Evolutionary conservation across 2,329 filamentous ascomycete genomes (phyloP), one percentile per base, ranked within the genome.

Genomic region (Cladosporium sp.): DNA sequence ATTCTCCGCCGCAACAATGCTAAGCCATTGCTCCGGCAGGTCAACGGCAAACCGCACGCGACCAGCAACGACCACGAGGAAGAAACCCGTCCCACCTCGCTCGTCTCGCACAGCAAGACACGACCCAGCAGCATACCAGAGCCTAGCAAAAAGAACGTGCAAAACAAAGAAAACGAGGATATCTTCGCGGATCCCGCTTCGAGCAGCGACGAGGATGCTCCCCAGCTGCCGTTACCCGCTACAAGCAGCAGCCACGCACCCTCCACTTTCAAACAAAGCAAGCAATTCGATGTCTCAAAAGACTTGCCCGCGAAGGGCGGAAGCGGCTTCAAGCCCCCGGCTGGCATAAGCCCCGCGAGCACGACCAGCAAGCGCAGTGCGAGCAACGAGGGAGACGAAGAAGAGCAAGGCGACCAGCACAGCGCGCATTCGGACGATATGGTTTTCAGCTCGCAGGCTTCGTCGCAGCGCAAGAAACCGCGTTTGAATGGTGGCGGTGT

Each of bases 21-120:
- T n/a, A 7, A 20, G 4, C 45, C 45, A n/a, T 57, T 73, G 7
- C 58, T 72, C 7, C 51, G 49, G 7, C 60, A 11, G 5, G 68
- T 72, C 4, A 41, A 52, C 1, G 61, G 62, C 27, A 64, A 63
- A 49, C 56, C 56, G 22, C 67, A 73, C 57, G 70, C 69, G 15
- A 62, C 54, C 5, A 50, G 59, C 4, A 59, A 68, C 1, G 64
- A 72, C 40, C 69, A 72, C 43, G 63, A 67, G 22, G 42, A 38
- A 20, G 62, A 67, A 36, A 22, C 19, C 8, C 39, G 49, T 12
- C 43, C 40, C 15, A 53, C 42, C 25, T 51, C 55, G 7, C 53
- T 55, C 11, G 38, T 48, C 16, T 53, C 54, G 25, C 45, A 50
- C 38, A 50, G 16, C 27, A 42, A 16, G n/a, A n/a, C n/a, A n/a